Conservation (phyloP, 805 yeast genomes). For the Nakazawaea holstii region DNA sequence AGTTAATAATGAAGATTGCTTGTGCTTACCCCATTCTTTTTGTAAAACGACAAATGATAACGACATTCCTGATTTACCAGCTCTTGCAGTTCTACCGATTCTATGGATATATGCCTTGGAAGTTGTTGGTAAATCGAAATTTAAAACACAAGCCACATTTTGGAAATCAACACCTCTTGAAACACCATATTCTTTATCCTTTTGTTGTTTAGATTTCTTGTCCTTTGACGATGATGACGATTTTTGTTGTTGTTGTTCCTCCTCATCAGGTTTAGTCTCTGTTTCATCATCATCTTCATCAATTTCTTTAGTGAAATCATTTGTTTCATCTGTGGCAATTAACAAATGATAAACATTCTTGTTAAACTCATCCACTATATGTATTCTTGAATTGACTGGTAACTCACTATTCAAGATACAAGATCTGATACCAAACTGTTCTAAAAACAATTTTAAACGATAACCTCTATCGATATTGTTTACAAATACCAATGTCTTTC, state of each 20-base stretch:
- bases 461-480: slow-evolving; percentile 95
- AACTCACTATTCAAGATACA: slow-evolving; percentile 89
- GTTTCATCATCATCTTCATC: slow-evolving; percentile 35
- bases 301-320: slow-evolving; percentile 48
- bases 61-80: slow-evolving; percentile 93
- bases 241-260: slow-evolving; percentile 18
- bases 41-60: slow-evolving; percentile 84
- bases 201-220: slow-evolving; percentile 25
- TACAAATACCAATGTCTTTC: slow-evolving; percentile 86
- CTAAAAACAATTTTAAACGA: slow-evolving; percentile 81
- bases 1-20: slow-evolving; percentile 62
- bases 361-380: slow-evolving; percentile 93
- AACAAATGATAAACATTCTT: slow-evolving; percentile 79
- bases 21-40: slow-evolving; percentile 86
- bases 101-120: slow-evolving; percentile 89
- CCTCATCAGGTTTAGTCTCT: slow-evolving; percentile 12
- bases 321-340: slow-evolving; percentile 92
- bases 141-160: slow-evolving; percentile 93
- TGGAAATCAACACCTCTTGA: slow-evolving; percentile 96
- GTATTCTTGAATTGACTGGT: slow-evolving; percentile 88
- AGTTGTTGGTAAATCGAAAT: slow-evolving; percentile 89
- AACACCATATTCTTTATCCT: slow-evolving; percentile 83
- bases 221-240: slow-evolving; percentile 22
- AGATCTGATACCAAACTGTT: slow-evolving; percentile 88
- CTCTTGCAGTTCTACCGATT: slow-evolving; percentile 96